Evolutionary conservation across 192 early-diverging fungal genomes (phyloP), one percentile per base, ranked within the genome.

Genomic region (Rhizophagus sp.): DNA sequence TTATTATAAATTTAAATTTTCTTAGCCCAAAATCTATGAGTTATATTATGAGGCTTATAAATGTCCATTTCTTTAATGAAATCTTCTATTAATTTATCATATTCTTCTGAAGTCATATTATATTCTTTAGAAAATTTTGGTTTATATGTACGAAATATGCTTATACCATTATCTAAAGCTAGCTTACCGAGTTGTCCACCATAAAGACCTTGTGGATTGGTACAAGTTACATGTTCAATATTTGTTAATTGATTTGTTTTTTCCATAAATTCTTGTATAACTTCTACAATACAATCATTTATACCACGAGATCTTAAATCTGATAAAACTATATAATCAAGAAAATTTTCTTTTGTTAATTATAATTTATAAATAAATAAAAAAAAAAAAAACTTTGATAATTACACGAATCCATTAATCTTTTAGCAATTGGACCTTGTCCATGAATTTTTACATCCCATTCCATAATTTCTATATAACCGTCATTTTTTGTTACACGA

Each of bases 381-480:
- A 30, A 1, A 30, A 30, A 30, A 1, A 30, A 30, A 12, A 33
- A 25, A 64, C 22, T 64, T 64, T 67, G 15, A 57, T 19, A 67
- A 6, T 67, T 67, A 67, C 65, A 17, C 10, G 65, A 27, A 67
- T 67, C 27, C 65, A 27, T 67, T 17, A 67, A 33, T 30, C 30
- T 27, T 67, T 27, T 30, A n/a, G 24, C 13, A 67, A 67, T 25
- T 30, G 65, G 65, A 11, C 65, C 65, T 34, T 9, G 27, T 9
- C 24, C 36, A 24, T 73, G 12, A 12, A 73, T 73, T n/a, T 73
- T 27, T 27, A 49, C 25, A 2, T 73, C 71, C 39, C 71, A 73
- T 39, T 89, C 88, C 27, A 77, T 67, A 19, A 61, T 33, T 34
- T 77, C 75, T 13, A 77, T 25, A 30, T 39, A 77, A 11, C 75